Evolutionary conservation across 2,329 filamentous ascomycete species (phyloP).

Genomic region (Ophiostoma tasmaniense): DNA sequence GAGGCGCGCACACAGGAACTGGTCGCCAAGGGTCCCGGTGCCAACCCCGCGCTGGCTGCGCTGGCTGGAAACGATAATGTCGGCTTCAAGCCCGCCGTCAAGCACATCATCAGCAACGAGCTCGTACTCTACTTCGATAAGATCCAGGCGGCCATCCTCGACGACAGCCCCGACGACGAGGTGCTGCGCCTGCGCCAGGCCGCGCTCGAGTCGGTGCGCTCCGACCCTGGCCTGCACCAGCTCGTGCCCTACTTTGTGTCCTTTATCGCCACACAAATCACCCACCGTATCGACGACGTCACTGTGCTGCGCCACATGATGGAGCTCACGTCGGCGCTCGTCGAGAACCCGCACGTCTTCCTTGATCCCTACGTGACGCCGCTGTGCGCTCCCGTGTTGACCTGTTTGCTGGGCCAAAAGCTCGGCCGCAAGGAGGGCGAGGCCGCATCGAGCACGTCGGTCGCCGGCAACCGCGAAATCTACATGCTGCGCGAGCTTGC

Average conservation of each 20-base stretch:
- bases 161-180: slow-evolving; percentile 77
- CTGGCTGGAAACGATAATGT: slow-evolving; percentile 63
- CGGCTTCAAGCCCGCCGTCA: slow-evolving; percentile 80
- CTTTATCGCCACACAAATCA: slow-evolving; percentile 92
- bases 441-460: not conserved
- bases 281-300: slow-evolving; percentile 81
- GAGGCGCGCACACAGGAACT: slow-evolving; percentile 80
- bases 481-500: slow-evolving; percentile 67
- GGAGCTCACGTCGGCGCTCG: slow-evolving; percentile 75
- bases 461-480: not conserved
- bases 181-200: slow-evolving; percentile 66
- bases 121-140: slow-evolving; percentile 96
- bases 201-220: slow-evolving; percentile 73
- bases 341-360: slow-evolving; percentile 76
- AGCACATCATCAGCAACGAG: slow-evolving; percentile 93
- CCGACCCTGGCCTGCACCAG: slow-evolving; percentile 90
- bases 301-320: slow-evolving; percentile 89
- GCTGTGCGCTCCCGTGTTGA: slow-evolving; percentile 79
- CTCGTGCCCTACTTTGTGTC: slow-evolving; percentile 94
- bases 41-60: slow-evolving; percentile 75
- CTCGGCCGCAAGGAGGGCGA: slow-evolving; percentile 51
- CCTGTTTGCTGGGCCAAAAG: slow-evolving; percentile 78
- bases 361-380: slow-evolving; percentile 52
- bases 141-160: slow-evolving; percentile 78
- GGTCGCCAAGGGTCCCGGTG: slow-evolving; percentile 79